These are phyloP conservation scores for Salix purpurea DNA, from an alignment of 345 rosid species.

Conservation along the genomic window DNA sequence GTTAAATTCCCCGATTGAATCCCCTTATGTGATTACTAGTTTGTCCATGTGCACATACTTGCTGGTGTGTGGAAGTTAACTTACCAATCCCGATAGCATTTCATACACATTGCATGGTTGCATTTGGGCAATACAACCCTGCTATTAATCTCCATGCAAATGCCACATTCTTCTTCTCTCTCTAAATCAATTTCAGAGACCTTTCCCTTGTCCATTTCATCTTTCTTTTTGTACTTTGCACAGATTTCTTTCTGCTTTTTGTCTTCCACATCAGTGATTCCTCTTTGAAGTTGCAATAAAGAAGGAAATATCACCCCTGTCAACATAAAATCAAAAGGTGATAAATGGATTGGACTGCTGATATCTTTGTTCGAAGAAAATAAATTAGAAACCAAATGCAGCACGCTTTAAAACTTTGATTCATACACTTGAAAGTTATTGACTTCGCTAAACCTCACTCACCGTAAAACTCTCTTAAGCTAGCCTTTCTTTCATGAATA, in stretches of 20 bases:
- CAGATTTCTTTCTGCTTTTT: slow-evolving; percentile 20
- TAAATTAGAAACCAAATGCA: not conserved
- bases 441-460: slow-evolving; percentile 9
- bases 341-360: not conserved
- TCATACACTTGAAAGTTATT: not conserved
- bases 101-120: slow-evolving; percentile 23
- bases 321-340: not conserved
- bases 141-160: slow-evolving; percentile 26
- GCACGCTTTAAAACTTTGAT: not conserved
- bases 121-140: slow-evolving; percentile 25
- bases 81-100: slow-evolving; percentile 26
- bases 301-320: slow-evolving; percentile 27
- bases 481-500: slow-evolving; percentile 80
- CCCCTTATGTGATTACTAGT: not conserved
- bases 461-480: slow-evolving; percentile 87
- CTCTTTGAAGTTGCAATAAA: slow-evolving; percentile 22
- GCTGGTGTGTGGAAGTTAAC: not conserved
- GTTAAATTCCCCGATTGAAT: not conserved
- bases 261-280: slow-evolving; percentile 22
- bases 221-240: slow-evolving; percentile 12
- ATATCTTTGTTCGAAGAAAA: not conserved
- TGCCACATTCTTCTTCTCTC: slow-evolving; percentile 29
- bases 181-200: slow-evolving; percentile 17
- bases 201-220: slow-evolving; percentile 17
- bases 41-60: not conserved